phyloP scores from a whole-genome alignment of 2,329 filamentous ascomycete species.

The Lasiodiplodia sp. region DNA sequence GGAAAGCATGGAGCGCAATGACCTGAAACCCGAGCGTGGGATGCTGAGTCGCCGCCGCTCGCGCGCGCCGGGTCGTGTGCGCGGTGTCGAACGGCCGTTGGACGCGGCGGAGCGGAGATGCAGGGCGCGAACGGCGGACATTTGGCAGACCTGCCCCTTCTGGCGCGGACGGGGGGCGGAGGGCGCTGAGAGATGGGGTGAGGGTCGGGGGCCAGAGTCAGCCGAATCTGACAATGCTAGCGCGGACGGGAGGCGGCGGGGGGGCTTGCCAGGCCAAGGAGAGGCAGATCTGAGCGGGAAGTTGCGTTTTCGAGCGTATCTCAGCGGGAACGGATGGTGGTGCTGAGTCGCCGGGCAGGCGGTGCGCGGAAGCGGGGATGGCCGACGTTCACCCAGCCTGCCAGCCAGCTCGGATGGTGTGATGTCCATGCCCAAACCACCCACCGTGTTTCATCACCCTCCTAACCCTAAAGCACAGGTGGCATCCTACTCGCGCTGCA shows the following conservation, averaged over 20 bases:
- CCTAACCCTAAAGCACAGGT: background rate
- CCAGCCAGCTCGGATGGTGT: background rate
- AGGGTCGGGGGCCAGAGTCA: background rate
- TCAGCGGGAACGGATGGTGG: background rate
- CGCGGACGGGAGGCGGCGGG: conserved; percentile 9
- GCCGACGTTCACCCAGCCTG: background rate
- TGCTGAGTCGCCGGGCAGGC: conserved; percentile 8
- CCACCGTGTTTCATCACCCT: conserved; percentile 13
- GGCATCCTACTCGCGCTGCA: background rate
- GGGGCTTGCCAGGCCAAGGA: conserved; percentile 1
- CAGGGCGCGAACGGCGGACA: background rate
- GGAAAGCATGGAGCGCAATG: background rate
- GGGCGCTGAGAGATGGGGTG: background rate
- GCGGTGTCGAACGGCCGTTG: background rate
- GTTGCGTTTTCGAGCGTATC: background rate
- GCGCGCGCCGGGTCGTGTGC: background rate
- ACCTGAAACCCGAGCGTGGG: background rate
- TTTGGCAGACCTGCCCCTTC: background rate
- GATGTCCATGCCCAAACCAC: background rate
- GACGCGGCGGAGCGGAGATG: conserved; percentile 2
- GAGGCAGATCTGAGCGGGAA: conserved; percentile 3
- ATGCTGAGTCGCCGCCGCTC: background rate
- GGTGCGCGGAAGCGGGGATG: background rate
- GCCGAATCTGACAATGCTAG: background rate
- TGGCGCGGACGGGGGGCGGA: background rate